Percentiles rank a stretch among this genome's conserved stretches.
Evolutionary conservation across 768 basidiomycete genomes (phyloP).

Genomic region (Rhodotorula toruloides): DNA sequence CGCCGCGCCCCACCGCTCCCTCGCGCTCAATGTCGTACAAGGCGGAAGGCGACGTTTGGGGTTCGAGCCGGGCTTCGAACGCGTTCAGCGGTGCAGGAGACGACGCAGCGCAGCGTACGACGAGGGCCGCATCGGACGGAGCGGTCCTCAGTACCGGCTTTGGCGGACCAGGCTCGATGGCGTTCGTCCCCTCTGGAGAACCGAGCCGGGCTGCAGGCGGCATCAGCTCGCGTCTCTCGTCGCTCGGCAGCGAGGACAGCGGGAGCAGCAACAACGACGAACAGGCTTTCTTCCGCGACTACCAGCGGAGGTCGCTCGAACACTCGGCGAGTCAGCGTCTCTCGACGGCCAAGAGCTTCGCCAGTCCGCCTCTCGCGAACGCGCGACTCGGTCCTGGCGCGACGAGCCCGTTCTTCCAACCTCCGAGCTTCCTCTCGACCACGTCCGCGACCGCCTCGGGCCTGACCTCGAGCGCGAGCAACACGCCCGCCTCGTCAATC

Average conservation of each 20-base stretch:
- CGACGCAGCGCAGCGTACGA: constrained; percentile 17
- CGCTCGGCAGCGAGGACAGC: constrained; percentile 11
- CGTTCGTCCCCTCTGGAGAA: neutral
- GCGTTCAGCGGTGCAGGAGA: neutral
- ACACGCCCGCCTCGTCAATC: neutral
- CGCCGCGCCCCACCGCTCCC: constrained; percentile 2
- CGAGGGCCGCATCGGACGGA: constrained; percentile 28
- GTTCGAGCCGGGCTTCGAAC: neutral
- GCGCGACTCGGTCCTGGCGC: neutral
- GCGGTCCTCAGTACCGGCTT: constrained; percentile 17
- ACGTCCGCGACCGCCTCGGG: neutral
- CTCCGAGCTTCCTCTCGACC: constrained; percentile 20
- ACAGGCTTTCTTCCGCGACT: constrained; percentile 34
- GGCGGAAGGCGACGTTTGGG: constrained; percentile 17
- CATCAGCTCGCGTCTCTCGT: constrained; percentile 9
- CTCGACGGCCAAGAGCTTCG: constrained; percentile 12
- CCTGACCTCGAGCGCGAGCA: neutral
- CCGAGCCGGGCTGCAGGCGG: neutral
- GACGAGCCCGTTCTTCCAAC: constrained; percentile 22
- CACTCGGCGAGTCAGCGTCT: constrained; percentile 23
- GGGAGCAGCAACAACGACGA: constrained; percentile 22
- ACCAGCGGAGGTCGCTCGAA: constrained; percentile 29
- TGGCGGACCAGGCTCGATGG: neutral
- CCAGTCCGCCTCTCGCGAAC: constrained; percentile 8
- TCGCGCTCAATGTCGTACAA: constrained; percentile 14